Evolutionary conservation across 1,284 basidiomycete genomes (phyloP).

Genomic region (Erythrobasidium hasegawianum): DNA sequence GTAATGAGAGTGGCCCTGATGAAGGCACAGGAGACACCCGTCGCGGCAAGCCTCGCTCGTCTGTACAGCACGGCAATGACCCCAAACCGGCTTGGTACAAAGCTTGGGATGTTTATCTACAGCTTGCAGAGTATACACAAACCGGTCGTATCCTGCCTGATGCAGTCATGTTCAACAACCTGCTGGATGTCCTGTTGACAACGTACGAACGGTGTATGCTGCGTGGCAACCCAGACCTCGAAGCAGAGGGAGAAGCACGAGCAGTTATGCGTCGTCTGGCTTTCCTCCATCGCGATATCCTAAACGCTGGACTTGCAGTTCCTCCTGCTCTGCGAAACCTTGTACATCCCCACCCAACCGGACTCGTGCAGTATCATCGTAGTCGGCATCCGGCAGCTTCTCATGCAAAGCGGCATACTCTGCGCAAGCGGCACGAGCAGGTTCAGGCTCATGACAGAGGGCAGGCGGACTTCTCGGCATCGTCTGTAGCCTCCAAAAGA

Average conservation of each 20-base stretch:
- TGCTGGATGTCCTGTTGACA: neutral
- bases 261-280: neutral
- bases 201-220: neutral
- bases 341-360: neutral
- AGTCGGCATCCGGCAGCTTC: no score
- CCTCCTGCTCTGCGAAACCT: neutral
- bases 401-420: no score
- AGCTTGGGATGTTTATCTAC: no score
- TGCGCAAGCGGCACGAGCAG: no score
- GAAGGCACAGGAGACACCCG: neutral
- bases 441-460: no score
- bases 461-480: no score
- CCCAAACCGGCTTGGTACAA: neutral
- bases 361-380: neutral
- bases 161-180: no score
- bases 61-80: neutral
- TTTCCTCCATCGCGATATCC: neutral
- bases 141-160: no score
- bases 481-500: no score
- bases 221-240: neutral
- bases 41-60: neutral
- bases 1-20: neutral
- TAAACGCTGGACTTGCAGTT: neutral
- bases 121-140: no score
- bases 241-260: neutral